Evolutionary conservation across 2,329 filamentous ascomycete genomes (phyloP).

Genomic region (Chalara sp.): DNA sequence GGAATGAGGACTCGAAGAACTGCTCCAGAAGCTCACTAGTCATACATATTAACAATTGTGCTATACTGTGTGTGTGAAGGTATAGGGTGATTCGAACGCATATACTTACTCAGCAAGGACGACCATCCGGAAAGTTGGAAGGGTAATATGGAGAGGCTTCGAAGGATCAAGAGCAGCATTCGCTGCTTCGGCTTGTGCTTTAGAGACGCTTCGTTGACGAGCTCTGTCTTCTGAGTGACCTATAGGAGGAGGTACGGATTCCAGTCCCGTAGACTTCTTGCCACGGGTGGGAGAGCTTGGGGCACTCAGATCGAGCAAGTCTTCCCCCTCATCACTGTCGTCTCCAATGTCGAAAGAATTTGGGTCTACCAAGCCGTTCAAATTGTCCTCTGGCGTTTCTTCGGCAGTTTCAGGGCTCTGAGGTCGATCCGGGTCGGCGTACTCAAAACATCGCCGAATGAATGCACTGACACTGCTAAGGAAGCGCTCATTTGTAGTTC

Average conservation of each 20-base stretch:
- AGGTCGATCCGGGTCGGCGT: constrained; percentile 85
- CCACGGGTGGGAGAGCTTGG: constrained; percentile 33
- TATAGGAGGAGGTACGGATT: background rate
- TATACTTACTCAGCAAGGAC: constrained; percentile 66
- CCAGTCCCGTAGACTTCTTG: constrained; percentile 15
- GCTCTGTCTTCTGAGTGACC: background rate
- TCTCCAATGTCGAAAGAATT: constrained; percentile 71
- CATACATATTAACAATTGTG: too few species aligned
- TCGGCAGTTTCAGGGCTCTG: constrained; percentile 39
- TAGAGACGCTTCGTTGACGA: constrained; percentile 39
- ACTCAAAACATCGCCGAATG: constrained; percentile 94
- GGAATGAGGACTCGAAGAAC: constrained; percentile 96
- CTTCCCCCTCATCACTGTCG: constrained; percentile 54
- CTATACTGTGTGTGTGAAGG: too few species aligned
- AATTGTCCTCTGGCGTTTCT: constrained; percentile 25
- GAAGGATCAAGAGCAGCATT: constrained; percentile 89
- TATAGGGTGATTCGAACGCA: too few species aligned
- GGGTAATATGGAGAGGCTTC: constrained; percentile 88
- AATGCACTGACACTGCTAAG: constrained; percentile 91
- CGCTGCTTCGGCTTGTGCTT: constrained; percentile 66
- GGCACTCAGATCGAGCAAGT: constrained; percentile 53
- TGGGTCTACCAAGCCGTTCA: constrained; percentile 28
- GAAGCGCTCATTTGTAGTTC: constrained; percentile 77
- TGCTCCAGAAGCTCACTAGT: constrained; percentile 73
- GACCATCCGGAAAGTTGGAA: constrained; percentile 98